Evolutionary conservation across 202 grass and related monocot genomes (phyloP).

Genomic region (Tripidium arundinaceum): DNA sequence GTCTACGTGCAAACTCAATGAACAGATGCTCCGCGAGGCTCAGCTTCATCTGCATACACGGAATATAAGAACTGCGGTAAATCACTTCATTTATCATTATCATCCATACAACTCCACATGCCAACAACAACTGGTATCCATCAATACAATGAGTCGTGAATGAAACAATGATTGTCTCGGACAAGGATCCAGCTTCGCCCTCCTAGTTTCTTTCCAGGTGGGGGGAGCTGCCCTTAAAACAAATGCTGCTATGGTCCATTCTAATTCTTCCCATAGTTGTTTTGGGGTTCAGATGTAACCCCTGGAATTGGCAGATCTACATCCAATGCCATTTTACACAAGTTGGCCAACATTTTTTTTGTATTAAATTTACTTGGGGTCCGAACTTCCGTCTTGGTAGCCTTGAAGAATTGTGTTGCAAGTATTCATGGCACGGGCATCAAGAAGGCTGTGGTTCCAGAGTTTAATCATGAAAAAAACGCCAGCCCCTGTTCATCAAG

Average conservation of each 20-base stretch:
- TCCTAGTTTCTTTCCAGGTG: neutral
- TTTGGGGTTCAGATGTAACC: neutral
- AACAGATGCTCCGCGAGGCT: neutral
- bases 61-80: neutral
- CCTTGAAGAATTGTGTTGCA: constrained; percentile 72
- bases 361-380: constrained; percentile 38
- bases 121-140: neutral
- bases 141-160: neutral
- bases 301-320: neutral
- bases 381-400: constrained; percentile 42
- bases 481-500: constrained; percentile 68
- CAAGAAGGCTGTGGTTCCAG: constrained; percentile 95
- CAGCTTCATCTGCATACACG: neutral
- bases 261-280: neutral
- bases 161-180: constrained; percentile 6
- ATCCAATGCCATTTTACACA: no score
- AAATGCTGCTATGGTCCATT: neutral
- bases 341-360: neutral
- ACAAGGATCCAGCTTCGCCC: neutral
- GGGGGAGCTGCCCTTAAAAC: neutral
- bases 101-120: neutral
- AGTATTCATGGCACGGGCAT: constrained; percentile 68
- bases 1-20: neutral
- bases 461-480: constrained; percentile 93
- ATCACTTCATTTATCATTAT: neutral